These are phyloP conservation scores for Naganishia onofrii DNA, from an alignment of 768 basidiomycete genomes.

Conservation along the genomic window DNA sequence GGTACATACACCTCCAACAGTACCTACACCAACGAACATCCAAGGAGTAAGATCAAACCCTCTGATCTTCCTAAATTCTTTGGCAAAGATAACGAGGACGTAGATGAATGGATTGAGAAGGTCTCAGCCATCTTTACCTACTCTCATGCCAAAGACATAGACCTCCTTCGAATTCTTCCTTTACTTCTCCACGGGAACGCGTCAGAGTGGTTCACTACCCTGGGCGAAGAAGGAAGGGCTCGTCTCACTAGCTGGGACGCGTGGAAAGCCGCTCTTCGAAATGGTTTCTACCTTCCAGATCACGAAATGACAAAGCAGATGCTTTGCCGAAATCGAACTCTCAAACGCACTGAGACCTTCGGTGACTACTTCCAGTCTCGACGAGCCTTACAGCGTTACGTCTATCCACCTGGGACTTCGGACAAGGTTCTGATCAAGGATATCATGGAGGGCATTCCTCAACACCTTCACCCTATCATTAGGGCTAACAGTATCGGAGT, in stretches of 20 bases:
- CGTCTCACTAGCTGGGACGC: background rate
- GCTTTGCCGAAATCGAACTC: conserved; percentile 1
- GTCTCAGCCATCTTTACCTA: conserved; percentile 8
- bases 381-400: conserved; percentile 14
- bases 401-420: conserved; percentile 1
- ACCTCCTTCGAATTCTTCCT: background rate
- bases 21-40: conserved; percentile 14
- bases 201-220: conserved; percentile 19
- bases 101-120: conserved; percentile 18
- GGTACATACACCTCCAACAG: background rate
- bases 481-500: background rate
- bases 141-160: conserved; percentile 6
- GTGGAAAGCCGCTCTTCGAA: conserved; percentile 19
- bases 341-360: background rate
- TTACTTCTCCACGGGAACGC: conserved; percentile 17
- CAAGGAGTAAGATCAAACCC: background rate
- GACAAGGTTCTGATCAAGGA: conserved; percentile 3
- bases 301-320: conserved; percentile 1
- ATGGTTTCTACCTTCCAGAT: conserved; percentile 21
- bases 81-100: conserved; percentile 13
- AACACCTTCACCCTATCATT: conserved; percentile 8
- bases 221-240: conserved; percentile 4
- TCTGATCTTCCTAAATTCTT: conserved; percentile 23
- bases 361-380: conserved; percentile 16
- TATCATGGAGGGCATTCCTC: conserved; percentile 19